Percentiles rank a stretch among this genome's conserved stretches.
Evolutionary conservation across 768 basidiomycete species (phyloP).

Genomic region (Agaricus subrufescens): DNA sequence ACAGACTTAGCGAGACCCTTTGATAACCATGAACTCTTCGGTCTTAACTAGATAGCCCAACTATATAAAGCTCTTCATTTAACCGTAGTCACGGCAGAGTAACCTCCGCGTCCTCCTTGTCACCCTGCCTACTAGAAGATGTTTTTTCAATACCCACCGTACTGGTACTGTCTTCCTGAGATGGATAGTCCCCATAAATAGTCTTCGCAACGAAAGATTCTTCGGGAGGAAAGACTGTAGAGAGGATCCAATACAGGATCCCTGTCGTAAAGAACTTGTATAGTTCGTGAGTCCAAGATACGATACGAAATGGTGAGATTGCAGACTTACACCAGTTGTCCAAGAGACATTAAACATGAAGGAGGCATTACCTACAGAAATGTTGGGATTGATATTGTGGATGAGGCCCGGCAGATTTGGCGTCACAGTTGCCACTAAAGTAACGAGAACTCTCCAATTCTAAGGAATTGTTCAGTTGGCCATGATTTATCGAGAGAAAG

Average conservation of each 20-base stretch:
- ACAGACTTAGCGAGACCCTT: no score
- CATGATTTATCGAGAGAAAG: neutral
- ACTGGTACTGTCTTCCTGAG: neutral
- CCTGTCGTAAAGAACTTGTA: constrained; percentile 35
- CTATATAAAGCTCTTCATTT: no score
- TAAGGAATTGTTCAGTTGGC: constrained; percentile 17
- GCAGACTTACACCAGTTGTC: constrained; percentile 61
- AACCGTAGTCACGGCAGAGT: no score
- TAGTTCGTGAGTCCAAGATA: neutral
- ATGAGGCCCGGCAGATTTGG: constrained; percentile 77
- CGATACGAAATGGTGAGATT: neutral
- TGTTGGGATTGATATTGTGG: constrained; percentile 61
- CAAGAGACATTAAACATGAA: constrained; percentile 70
- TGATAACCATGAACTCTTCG: no score
- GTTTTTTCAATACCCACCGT: neutral
- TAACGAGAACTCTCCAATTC: constrained; percentile 80
- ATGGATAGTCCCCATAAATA: constrained; percentile 24
- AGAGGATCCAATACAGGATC: constrained; percentile 31
- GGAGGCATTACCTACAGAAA: constrained; percentile 53
- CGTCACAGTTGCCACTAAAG: constrained; percentile 62
- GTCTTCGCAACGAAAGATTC: constrained; percentile 36
- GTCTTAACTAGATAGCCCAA: no score
- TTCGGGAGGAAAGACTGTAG: constrained; percentile 32
- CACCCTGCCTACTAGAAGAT: neutral
- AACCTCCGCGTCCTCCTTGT: neutral